These are phyloP conservation scores for Fusarium sp. DNA, from an alignment of 2,329 filamentous ascomycete genomes.

Conservation along the genomic window DNA sequence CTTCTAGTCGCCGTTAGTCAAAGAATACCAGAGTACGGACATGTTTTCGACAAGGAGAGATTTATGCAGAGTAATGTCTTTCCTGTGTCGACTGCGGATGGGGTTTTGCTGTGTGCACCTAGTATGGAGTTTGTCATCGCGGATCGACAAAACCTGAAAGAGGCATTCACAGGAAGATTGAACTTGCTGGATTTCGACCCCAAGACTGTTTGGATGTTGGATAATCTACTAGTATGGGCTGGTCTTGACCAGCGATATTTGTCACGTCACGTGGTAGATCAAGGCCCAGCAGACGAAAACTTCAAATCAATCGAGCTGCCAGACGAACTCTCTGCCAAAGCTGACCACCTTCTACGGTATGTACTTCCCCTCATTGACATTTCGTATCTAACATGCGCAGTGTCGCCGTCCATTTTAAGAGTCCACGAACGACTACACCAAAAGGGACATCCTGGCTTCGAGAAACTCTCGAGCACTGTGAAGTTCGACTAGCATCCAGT, in stretches of 20 bases:
- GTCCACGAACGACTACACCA: slow-evolving; percentile 25
- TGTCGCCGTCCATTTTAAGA: slow-evolving; percentile 38
- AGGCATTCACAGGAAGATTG: slow-evolving; percentile 33
- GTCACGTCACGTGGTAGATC: slow-evolving; percentile 33
- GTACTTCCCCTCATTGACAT: accelerated
- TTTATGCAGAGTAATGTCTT: slow-evolving; percentile 32
- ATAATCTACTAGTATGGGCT: slow-evolving; percentile 36
- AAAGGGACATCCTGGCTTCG: slow-evolving; percentile 26
- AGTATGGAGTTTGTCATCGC: slow-evolving; percentile 39
- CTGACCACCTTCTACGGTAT: slow-evolving; percentile 35
- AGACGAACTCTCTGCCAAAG: slow-evolving; percentile 34
- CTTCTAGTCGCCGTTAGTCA: slow-evolving; percentile 33
- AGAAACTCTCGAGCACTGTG: slow-evolving; percentile 31
- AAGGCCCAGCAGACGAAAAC: slow-evolving; percentile 10
- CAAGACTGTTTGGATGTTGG: slow-evolving; percentile 36
- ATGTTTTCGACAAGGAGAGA: slow-evolving; percentile 33
- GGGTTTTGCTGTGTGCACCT: slow-evolving; percentile 34
- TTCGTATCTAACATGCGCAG: slow-evolving; percentile 3
- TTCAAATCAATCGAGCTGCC: slow-evolving; percentile 35
- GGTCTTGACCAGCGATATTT: slow-evolving; percentile 38
- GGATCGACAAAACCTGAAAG: slow-evolving; percentile 32
- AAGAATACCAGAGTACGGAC: slow-evolving; percentile 33
- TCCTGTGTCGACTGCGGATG: slow-evolving; percentile 25
- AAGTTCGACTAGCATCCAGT: slow-evolving; percentile 21
- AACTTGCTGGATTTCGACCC: slow-evolving; percentile 38